Evolutionary conservation across 2,329 filamentous ascomycete species (phyloP), one percentile per base, ranked within the genome.

Genomic region (Epicoccum nigrum): DNA sequence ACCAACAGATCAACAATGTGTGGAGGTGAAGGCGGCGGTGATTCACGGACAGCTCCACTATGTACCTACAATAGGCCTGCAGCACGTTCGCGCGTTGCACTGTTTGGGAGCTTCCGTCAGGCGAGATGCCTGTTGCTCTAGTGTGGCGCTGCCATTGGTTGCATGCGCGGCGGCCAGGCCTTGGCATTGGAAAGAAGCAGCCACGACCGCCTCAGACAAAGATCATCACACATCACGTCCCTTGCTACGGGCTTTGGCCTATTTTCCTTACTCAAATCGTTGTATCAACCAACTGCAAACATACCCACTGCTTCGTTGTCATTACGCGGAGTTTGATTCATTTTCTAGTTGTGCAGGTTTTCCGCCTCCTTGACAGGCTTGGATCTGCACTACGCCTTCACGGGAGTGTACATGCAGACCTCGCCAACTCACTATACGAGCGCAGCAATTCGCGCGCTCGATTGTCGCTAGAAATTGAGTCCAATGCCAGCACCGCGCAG

Each of bases 381-480:
- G 58, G 52, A 64, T 64, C 59, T 64, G 59, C 68, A 63, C 68
- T 71, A 71, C 68, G 64, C 67, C 65, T 65, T 57, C 58, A 52
- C 58, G 58, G 63, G 57, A 58, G 55, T 54, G 44, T 66, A 59
- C 59, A 64, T 67, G 58, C 59, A 62, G 44, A 59, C 41, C 54
- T 51, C 60, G 51, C 44, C 41, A 33, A 59, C 46, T 44, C 31
- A 56, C 55, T 57, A 57, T 52, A 55, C 40, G 45, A 54, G 50
- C 40, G 45, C 44, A 48, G 39, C 44, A 45, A 20, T 48, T 48
- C 41, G 45, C 50, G 45, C 43, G 44, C 42, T 42, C 40, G 43
- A 25, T 51, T 53, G 41, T 45, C 42, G 15, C 35, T 17, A 50
- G 25, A 46, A 11, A 47, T 46, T 45, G 37, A 39, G 30, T 48